Conservation (phyloP, 345 rosid genomes). For the Populus deltoides region DNA sequence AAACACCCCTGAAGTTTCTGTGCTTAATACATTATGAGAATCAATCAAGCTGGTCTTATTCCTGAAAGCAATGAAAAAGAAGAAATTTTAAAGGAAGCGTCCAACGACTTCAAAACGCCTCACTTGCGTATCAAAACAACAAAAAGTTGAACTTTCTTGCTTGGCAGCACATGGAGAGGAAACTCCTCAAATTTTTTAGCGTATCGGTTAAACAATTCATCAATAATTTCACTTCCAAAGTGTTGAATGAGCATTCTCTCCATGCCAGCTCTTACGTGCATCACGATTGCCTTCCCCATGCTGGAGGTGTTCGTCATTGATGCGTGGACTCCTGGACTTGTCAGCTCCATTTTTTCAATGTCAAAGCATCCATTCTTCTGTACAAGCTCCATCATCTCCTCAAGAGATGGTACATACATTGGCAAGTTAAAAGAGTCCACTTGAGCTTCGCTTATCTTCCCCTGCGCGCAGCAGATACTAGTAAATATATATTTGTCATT, state of each 20-base stretch:
- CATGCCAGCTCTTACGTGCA: conserved; percentile 9
- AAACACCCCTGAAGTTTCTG: no score
- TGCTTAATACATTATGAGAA: no score
- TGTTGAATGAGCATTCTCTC: conserved; percentile 13
- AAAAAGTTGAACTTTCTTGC: neutral
- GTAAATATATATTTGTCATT: no score
- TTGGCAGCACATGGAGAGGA: neutral
- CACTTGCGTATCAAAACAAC: neutral
- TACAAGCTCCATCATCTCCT: conserved; percentile 2
- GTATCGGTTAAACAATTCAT: conserved; percentile 25
- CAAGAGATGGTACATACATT: neutral
- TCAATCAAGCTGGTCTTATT: no score
- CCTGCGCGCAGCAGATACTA: neutral
- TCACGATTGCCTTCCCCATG: neutral
- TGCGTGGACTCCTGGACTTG: neutral
- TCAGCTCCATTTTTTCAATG: conserved; percentile 4
- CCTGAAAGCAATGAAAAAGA: no score
- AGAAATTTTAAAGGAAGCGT: no score
- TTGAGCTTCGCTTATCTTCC: neutral
- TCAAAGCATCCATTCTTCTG: conserved; percentile 2
- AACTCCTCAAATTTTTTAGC: conserved; percentile 15
- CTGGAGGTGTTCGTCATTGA: no score
- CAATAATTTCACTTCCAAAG: conserved; percentile 28
- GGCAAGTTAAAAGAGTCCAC: conserved; percentile 15
- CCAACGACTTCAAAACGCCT: neutral